Conservation (phyloP, 106 monocot species). For the Acanthochlamys bracteata region DNA sequence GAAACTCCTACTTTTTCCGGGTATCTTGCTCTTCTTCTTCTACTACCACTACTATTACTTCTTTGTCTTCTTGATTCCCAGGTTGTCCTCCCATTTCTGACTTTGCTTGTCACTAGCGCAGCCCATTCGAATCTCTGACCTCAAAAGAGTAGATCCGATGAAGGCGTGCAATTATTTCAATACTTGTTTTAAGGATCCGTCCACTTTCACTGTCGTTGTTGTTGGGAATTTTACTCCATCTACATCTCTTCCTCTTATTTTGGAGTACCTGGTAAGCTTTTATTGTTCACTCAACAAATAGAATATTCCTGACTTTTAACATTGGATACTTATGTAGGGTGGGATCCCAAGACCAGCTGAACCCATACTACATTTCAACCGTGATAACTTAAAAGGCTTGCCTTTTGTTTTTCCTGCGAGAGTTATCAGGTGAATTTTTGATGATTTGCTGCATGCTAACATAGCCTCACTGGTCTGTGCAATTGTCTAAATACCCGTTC, state of each 20-base stretch:
- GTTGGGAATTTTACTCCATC: conserved; percentile 83
- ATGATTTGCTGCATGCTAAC: no score
- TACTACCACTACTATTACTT: not conserved
- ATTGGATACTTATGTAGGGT: no score
- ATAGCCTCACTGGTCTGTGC: not conserved
- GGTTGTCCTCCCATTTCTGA: not conserved
- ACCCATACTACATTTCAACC: conserved; percentile 53
- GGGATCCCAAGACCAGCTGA: conserved; percentile 76
- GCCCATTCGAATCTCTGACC: conserved; percentile 84
- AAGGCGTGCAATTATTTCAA: conserved; percentile 93
- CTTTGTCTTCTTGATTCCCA: not conserved
- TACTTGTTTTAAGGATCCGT: conserved; percentile 88
- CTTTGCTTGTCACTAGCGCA: conserved; percentile 25
- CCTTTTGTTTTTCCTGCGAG: conserved; percentile 90
- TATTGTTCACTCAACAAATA: conserved; percentile 6
- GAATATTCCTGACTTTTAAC: no score
- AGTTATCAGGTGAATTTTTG: conserved; percentile 49
- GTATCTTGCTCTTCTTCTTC: conserved; percentile 24
- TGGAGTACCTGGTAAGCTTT: conserved; percentile 83
- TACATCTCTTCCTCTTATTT: conserved; percentile 62
- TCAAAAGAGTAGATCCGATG: conserved; percentile 80
- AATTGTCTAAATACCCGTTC: not conserved
- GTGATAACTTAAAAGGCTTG: conserved; percentile 89
- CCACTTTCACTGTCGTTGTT: conserved; percentile 85
- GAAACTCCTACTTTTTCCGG: conserved; percentile 89